phyloP scores from a whole-genome alignment of 192 early-diverging fungal species.

The Coemansia sp. region DNA sequence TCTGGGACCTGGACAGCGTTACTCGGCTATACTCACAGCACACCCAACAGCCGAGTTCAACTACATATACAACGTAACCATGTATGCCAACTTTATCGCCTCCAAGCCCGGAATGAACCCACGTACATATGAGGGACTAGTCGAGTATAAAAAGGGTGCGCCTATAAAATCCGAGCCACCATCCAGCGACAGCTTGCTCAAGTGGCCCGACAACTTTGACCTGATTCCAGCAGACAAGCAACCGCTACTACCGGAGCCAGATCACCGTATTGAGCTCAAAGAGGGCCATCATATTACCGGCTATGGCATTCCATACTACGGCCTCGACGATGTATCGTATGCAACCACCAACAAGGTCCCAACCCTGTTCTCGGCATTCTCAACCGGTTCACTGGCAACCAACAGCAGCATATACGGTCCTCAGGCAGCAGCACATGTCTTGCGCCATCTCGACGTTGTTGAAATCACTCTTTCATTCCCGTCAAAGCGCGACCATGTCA shows the following conservation, averaged over 20 bases:
- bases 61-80: conserved; percentile 34
- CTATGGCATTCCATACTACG: neutral
- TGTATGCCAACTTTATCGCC: neutral
- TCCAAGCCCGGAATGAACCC: neutral
- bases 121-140: neutral
- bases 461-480: conserved; percentile 7
- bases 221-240: neutral
- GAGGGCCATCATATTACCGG: neutral
- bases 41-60: conserved; percentile 53
- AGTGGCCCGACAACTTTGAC: neutral
- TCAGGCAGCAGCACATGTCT: neutral
- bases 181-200: neutral
- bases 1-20: conserved; percentile 72
- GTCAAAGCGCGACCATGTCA: conserved; percentile 4
- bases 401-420: neutral
- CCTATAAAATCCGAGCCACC: neutral
- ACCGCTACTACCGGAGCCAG: neutral
- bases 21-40: conserved; percentile 74
- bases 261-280: neutral
- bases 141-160: neutral
- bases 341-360: neutral
- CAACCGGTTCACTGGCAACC: neutral
- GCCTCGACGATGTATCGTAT: neutral
- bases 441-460: neutral
- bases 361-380: neutral